These are phyloP conservation scores for Pseudozyma tsukubaensis DNA, from an alignment of 1,284 basidiomycete genomes.

Conservation along the genomic window DNA sequence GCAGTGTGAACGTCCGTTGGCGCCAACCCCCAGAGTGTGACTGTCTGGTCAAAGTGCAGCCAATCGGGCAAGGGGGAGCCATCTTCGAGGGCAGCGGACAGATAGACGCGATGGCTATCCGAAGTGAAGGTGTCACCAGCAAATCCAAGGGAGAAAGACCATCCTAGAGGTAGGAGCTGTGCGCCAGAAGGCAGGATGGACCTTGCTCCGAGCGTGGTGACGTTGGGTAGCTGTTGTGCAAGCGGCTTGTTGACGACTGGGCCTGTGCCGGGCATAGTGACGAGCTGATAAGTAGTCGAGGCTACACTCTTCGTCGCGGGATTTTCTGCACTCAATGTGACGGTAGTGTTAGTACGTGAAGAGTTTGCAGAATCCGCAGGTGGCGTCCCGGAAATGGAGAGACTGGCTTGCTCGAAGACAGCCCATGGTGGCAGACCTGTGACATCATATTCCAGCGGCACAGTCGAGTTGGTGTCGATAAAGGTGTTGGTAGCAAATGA, in stretches of 20 bases:
- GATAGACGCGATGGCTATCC: constrained; percentile 73
- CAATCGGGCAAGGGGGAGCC: constrained; percentile 80
- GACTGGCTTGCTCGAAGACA: constrained; percentile 45
- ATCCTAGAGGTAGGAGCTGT: constrained; percentile 80
- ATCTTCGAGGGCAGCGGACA: constrained; percentile 76
- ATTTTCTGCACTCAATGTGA: constrained; percentile 31
- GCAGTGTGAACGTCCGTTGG: constrained; percentile 71
- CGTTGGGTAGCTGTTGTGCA: constrained; percentile 57
- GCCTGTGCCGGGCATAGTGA: constrained; percentile 51
- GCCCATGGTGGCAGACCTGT: constrained; percentile 59
- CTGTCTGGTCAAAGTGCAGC: constrained; percentile 77
- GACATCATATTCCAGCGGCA: constrained; percentile 32
- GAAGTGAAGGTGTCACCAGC: constrained; percentile 76
- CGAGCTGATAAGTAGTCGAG: constrained; percentile 39
- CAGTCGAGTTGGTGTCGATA: constrained; percentile 26
- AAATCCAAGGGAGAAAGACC: constrained; percentile 93
- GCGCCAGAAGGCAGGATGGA: constrained; percentile 60
- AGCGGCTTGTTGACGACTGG: constrained; percentile 59
- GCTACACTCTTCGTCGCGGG: constrained; percentile 29
- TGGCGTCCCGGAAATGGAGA: constrained; percentile 56
- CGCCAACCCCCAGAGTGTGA: constrained; percentile 83
- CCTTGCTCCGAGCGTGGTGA: constrained; percentile 51
- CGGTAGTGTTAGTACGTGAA: constrained; percentile 4
- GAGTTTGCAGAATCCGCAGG: constrained; percentile 13
- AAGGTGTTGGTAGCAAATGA: constrained; percentile 59